Percentiles rank a stretch among this genome's conserved stretches.
These are phyloP conservation scores for Oropetium thomaeum DNA, from an alignment of 176 grass and related monocot genomes.

Conservation along the genomic window DNA sequence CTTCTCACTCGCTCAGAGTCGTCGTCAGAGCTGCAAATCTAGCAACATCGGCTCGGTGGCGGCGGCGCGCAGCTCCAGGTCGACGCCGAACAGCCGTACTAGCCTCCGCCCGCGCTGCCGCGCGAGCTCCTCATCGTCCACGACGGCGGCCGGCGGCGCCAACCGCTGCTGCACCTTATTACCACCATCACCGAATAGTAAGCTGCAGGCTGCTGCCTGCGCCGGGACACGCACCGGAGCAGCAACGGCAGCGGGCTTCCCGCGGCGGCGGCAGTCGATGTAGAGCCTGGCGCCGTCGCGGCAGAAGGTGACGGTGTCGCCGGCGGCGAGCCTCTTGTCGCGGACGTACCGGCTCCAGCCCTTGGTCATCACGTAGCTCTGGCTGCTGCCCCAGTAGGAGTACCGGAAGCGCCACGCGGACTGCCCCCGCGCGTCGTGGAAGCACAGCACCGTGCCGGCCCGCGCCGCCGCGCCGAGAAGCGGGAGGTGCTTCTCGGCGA, in stretches of 20 bases:
- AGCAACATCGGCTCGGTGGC: conserved; percentile 14
- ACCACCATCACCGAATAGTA: neutral
- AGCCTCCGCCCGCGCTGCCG: neutral
- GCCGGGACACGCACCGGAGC: neutral
- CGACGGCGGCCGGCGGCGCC: neutral
- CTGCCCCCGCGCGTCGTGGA: conserved; percentile 30
- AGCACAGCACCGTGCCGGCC: conserved; percentile 34
- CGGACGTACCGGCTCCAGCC: conserved; percentile 78
- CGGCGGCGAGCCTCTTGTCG: conserved; percentile 49
- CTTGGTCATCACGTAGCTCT: conserved; percentile 95
- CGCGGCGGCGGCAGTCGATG: conserved; percentile 41
- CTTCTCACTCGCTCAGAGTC: no score
- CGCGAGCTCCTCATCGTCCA: neutral
- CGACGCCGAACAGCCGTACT: conserved; percentile 62
- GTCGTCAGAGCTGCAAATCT: conserved; percentile 44
- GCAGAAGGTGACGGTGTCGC: conserved; percentile 64
- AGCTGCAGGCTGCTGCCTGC: neutral
- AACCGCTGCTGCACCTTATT: neutral
- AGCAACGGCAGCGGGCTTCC: neutral
- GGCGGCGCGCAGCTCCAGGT: conserved; percentile 31
- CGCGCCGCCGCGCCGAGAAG: conserved; percentile 10
- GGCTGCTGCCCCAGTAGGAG: conserved; percentile 91
- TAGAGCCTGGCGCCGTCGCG: conserved; percentile 29
- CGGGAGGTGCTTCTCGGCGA: conserved; percentile 52
- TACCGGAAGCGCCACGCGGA: conserved; percentile 71